Evolutionary conservation across 2,329 filamentous ascomycete genomes (phyloP).

Genomic region (Polychaeton citri): DNA sequence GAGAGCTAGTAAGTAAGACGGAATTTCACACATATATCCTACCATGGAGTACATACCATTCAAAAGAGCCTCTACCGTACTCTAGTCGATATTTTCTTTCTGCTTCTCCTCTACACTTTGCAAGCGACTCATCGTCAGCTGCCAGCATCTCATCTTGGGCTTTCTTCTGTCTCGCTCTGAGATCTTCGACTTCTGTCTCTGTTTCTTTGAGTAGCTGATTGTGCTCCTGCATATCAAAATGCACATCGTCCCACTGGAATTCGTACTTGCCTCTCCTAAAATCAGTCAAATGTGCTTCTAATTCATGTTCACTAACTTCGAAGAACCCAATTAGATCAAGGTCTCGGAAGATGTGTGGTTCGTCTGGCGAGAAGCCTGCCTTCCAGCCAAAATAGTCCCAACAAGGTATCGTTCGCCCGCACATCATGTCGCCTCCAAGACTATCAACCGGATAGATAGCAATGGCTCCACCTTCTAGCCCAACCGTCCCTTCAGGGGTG

Average conservation of each 20-base stretch:
- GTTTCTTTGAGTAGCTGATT: constrained; percentile 36
- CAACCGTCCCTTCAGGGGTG: constrained; percentile 43
- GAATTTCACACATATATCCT: background rate
- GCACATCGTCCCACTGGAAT: constrained; percentile 36
- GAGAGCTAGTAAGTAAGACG: background rate
- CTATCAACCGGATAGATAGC: constrained; percentile 43
- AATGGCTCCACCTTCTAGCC: constrained; percentile 43
- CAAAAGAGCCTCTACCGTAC: constrained; percentile 36
- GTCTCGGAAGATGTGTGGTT: constrained; percentile 43
- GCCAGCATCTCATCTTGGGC: constrained; percentile 37
- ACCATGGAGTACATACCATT: constrained; percentile 26
- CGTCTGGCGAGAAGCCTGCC: constrained; percentile 30
- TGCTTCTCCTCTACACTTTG: constrained; percentile 30
- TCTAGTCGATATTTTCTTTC: constrained; percentile 31
- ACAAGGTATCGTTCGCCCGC: constrained; percentile 35
- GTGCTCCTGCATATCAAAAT: constrained; percentile 44
- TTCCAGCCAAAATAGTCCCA: constrained; percentile 43
- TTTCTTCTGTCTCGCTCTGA: constrained; percentile 31
- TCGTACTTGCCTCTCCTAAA: constrained; percentile 40
- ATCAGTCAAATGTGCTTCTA: constrained; percentile 33
- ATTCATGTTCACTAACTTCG: constrained; percentile 38
- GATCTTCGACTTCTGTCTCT: constrained; percentile 32
- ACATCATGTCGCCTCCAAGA: constrained; percentile 37
- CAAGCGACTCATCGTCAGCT: constrained; percentile 32
- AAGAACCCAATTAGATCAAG: constrained; percentile 46